Conservation (phyloP, 352 stramenopile species). For the Phytophthora nicotianae region DNA sequence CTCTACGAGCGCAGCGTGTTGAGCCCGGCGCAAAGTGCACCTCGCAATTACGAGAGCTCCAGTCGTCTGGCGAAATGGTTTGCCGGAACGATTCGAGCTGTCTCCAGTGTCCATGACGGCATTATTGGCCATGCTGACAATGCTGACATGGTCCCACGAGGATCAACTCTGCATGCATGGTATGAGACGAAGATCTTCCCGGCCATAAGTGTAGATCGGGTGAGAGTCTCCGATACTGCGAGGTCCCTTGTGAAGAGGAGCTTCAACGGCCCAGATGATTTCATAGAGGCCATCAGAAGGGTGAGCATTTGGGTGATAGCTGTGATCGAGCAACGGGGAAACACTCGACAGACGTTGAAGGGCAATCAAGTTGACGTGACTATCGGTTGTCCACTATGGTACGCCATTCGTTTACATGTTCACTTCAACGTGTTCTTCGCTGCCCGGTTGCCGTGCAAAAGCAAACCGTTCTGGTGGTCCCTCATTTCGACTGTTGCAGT, state of each 20-base stretch:
- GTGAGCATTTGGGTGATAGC: not conserved
- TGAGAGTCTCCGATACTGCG: slow-evolving; percentile 11
- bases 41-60: not conserved
- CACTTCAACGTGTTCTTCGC: slow-evolving; percentile 13
- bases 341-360: slow-evolving; percentile 19
- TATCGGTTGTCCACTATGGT: not conserved
- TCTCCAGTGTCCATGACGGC: not conserved
- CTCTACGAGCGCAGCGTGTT: slow-evolving; percentile 33
- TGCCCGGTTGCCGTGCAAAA: no score
- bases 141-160: not conserved
- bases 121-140: not conserved
- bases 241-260: slow-evolving; percentile 10
- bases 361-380: slow-evolving; percentile 13
- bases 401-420: not conserved
- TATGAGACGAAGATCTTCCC: slow-evolving; percentile 1
- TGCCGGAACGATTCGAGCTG: slow-evolving; percentile 7
- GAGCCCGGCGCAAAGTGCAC: slow-evolving; percentile 20
- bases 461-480: no score
- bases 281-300: slow-evolving; percentile 10
- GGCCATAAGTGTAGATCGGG: slow-evolving; percentile 7
- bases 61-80: slow-evolving; percentile 17
- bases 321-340: slow-evolving; percentile 7
- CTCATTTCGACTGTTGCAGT: no score
- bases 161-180: not conserved
- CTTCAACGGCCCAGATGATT: slow-evolving; percentile 24